Base-by-base conservation (phyloP, 805 yeast genomes). In the Scheffersomyces amazonensis region DNA sequence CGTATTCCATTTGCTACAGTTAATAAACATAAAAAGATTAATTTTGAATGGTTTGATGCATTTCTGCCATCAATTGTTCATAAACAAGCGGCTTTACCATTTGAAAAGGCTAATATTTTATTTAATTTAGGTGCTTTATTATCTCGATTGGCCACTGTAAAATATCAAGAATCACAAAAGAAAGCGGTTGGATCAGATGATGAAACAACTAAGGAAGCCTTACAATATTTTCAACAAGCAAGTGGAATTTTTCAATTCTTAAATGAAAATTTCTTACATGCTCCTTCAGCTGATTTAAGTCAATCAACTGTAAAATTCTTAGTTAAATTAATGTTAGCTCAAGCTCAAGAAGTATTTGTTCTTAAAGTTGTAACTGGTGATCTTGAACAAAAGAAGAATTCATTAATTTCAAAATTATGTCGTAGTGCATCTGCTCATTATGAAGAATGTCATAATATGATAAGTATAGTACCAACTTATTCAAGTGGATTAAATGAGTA, bases 341-440 rank as follows among this genome's bases (percentile, higher is more conserved):
- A 91, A 58, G 87, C 93, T 2, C 96, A 90, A 55, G 96, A 93
- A 48, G 74, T 84, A 5, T 90, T 91, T 56, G 62, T 83, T 2
- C 56, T 81, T 51, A 83, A 79, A 46, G 76, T 80, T 7, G 54
- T 87, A 25, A 70, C 65, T 40, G 72, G 69, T 7, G 78, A 73
- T 39, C 56, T 75, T 6, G 75, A 73, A 31, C 73, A 66, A 42
- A 54, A 53, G 48, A 84, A 85, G 53, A 78, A 81, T 30, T 76
- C 91, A 0, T 66, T 91, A 54, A 73, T 85, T n/a, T 69, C 95
- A 15, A 87, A 80, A 59, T 70, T 91, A 37, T 79, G 93, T n/a
- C 62, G 74, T 36, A 71, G 88, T 1, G 71, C 90, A 1, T 60
- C 81, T 3, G 56, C 60, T 4, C 63, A 78, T 40, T 89, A 80